Percentiles rank a stretch among this genome's conserved stretches.
Conservation (phyloP, 371 early-diverging fungal genomes). For the Mucor ambiguus region DNA sequence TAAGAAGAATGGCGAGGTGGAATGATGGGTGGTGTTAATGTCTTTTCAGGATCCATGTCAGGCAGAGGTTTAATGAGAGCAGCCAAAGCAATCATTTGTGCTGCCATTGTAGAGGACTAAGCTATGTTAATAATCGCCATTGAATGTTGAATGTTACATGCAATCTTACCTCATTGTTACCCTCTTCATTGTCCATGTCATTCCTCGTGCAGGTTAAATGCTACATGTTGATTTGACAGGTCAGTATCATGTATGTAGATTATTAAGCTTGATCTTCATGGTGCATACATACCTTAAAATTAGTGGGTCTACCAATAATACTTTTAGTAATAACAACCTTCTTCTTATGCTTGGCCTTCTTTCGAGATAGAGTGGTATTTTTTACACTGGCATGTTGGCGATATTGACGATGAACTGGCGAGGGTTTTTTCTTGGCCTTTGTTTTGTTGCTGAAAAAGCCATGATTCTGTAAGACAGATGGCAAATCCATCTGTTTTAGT, state of each 20-base stretch:
- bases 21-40: constrained; percentile 6
- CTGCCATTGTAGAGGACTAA: constrained; percentile 1
- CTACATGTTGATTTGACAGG: background rate
- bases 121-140: background rate
- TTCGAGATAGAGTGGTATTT: constrained; percentile 2
- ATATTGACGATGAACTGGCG: background rate
- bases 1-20: constrained; percentile 10
- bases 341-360: constrained; percentile 3
- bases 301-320: constrained; percentile 27
- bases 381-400: background rate
- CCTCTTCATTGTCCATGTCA: background rate
- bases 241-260: background rate
- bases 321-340: constrained; percentile 18
- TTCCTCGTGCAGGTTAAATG: constrained; percentile 9
- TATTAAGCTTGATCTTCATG: background rate
- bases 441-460: constrained; percentile 23
- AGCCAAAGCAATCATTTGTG: constrained; percentile 10
- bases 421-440: background rate
- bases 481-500: background rate
- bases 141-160: background rate
- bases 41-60: background rate
- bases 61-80: constrained; percentile 11
- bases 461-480: background rate
- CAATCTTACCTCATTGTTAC: background rate
- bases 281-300: constrained; percentile 22